Conservation (phyloP, 306 rosid species). For the Inga leiocalycina region DNA sequence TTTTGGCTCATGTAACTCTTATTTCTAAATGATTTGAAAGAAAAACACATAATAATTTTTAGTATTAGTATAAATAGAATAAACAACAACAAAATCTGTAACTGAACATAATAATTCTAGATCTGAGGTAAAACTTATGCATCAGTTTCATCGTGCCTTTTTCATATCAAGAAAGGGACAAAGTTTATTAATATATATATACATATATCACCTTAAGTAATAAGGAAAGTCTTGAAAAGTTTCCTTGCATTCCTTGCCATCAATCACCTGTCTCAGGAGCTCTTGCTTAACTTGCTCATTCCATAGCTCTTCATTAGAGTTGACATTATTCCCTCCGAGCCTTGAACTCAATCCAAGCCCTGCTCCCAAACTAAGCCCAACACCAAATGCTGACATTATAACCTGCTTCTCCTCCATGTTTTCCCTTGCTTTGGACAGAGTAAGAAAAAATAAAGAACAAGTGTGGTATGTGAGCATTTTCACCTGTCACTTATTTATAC, state of each 20-base stretch:
- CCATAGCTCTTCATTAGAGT: constrained; percentile 59
- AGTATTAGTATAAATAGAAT: too few relatives aligned
- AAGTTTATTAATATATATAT: too few relatives aligned
- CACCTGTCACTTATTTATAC: not conserved
- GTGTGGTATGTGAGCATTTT: too few relatives aligned
- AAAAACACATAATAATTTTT: too few relatives aligned
- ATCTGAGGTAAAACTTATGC: too few relatives aligned
- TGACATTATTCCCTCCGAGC: constrained; percentile 62
- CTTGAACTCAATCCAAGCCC: constrained; percentile 87
- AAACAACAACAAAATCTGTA: too few relatives aligned
- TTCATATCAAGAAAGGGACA: too few relatives aligned
- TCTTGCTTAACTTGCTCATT: constrained; percentile 73
- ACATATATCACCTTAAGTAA: constrained; percentile 64
- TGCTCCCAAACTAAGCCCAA: constrained; percentile 89
- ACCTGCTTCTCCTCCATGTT: constrained; percentile 91
- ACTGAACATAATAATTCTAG: too few relatives aligned
- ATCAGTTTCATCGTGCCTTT: too few relatives aligned
- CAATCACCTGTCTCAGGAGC: constrained; percentile 58
- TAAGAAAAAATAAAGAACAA: not conserved
- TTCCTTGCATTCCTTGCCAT: constrained; percentile 59
- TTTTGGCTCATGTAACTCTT: not conserved
- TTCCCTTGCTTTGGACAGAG: not conserved
- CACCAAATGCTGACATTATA: constrained; percentile 88
- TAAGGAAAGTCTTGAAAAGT: constrained; percentile 83
- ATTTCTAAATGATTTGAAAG: not conserved